Percentiles rank a stretch among this genome's conserved stretches.
These are phyloP conservation scores for Lentinula edodes DNA, from an alignment of 768 basidiomycete species.

Conservation along the genomic window DNA sequence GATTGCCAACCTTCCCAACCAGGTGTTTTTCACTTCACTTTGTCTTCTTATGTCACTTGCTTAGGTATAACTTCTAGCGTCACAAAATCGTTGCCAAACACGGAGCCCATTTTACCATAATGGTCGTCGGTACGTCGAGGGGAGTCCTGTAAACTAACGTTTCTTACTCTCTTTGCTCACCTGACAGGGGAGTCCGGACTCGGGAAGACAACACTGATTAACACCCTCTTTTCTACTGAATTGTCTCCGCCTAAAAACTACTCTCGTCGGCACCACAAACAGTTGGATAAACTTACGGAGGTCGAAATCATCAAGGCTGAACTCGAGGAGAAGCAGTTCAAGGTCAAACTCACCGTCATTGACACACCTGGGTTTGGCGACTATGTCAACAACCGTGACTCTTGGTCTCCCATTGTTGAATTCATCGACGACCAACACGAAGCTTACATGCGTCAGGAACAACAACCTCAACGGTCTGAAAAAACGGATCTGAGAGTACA, in stretches of 20 bases:
- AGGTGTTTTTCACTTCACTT: constrained; percentile 48
- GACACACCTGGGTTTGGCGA: constrained; percentile 99
- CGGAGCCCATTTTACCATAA: constrained; percentile 97
- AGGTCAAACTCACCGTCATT: constrained; percentile 98
- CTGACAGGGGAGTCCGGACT: constrained; percentile 89
- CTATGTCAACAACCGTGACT: constrained; percentile 99
- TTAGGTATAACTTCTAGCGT: constrained; percentile 48
- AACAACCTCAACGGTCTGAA: constrained; percentile 92
- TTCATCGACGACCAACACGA: constrained; percentile 97
- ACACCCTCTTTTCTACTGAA: constrained; percentile 98
- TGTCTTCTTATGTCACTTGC: background rate
- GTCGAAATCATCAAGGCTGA: constrained; percentile 99
- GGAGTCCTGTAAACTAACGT: background rate
- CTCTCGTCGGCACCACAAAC: constrained; percentile 82
- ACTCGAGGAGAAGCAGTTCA: constrained; percentile 98
- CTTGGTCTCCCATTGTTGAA: constrained; percentile 97
- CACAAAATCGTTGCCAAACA: constrained; percentile 99
- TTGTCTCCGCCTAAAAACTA: constrained; percentile 91
- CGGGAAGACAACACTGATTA: constrained; percentile 96
- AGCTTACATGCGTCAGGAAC: constrained; percentile 96
- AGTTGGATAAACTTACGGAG: constrained; percentile 97
- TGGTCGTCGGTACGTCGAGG: constrained; percentile 85
- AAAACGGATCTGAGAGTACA: constrained; percentile 96
- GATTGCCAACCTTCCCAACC: constrained; percentile 97
- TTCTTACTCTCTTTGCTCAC: background rate